Percentiles rank a stretch among this genome's conserved stretches.
Evolutionary conservation across 176 grass and related monocot genomes (phyloP).

Genomic region (Raddia guianensis): DNA sequence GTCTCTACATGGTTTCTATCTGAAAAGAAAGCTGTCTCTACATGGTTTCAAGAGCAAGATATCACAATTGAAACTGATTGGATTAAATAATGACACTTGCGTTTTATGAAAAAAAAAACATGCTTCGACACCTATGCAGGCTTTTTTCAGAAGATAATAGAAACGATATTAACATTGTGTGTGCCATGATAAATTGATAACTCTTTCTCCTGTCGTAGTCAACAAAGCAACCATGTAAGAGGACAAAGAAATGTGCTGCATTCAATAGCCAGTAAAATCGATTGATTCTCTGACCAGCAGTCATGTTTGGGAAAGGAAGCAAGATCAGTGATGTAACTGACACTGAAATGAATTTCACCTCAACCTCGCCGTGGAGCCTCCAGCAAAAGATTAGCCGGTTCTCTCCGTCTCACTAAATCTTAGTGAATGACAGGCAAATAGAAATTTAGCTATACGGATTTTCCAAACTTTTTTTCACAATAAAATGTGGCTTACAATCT

Average conservation of each 20-base stretch:
- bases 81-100: neutral
- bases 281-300: constrained; percentile 14
- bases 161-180: constrained; percentile 26
- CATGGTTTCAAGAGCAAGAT: constrained; percentile 1
- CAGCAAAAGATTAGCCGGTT: too few species aligned
- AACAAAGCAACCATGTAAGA: constrained; percentile 51
- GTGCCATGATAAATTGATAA: neutral
- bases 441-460: neutral
- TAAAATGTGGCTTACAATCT: neutral
- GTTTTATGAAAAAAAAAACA: neutral
- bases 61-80: constrained; percentile 19
- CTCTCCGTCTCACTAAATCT: too few species aligned
- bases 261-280: constrained; percentile 34
- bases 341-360: neutral
- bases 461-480: neutral
- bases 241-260: constrained; percentile 37
- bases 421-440: too few species aligned
- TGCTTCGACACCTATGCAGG: constrained; percentile 35
- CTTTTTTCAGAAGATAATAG: constrained; percentile 39
- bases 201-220: constrained; percentile 13
- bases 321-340: constrained; percentile 29
- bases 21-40: constrained; percentile 5
- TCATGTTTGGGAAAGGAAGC: constrained; percentile 25
- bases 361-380: too few species aligned
- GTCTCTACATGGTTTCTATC: neutral